Evolutionary conservation across 106 monocot species (phyloP), one percentile per base, ranked within the genome.

Genomic region (Apostasia shenzhenica): DNA sequence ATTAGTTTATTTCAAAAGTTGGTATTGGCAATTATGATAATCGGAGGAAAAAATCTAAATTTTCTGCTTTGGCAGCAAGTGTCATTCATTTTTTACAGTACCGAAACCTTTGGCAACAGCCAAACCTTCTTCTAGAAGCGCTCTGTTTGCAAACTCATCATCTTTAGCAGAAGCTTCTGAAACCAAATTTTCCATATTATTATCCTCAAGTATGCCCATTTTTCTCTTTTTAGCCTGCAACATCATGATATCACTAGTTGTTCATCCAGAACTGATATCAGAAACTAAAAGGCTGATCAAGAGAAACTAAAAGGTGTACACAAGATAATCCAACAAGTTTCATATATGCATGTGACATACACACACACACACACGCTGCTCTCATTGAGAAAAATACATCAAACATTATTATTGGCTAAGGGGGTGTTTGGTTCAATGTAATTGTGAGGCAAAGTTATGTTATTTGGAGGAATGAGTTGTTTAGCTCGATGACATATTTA

Each of bases 151-250:
- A 70, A 75, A 74, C 64, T 76, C 78, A 53, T 60, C 46, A 38
- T 68, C 81, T 48, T 75, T 70, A 5, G 70, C 67, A 77, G 79
- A 72, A 69, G 70, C 81, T 55, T 9, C 44, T 59, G 76, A 67
- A 56, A 73, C 70, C 65, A 79, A 42, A 9, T 81, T 71, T 7
- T 51, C 61, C 11, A 72, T 44, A 66, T 86, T 80, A 72, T 81
- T 77, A 59, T 79, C 67, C 47, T 65, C 84, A 9, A 75, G 59
- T 67, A 92, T 73, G 52, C 92, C 92, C 40, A 85, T 57, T 53
- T 99, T 99, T 67, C 92, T 83, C 69, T 89, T 97, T 56, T 75
- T 63, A 79, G 95, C 86, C 95, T 97, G 79, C 40, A 70, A 61
- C 1, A 45, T 9, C 14, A 62, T 38, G 5, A n/a, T 2, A 13